These are phyloP conservation scores for Atkinsonella texensis DNA, from an alignment of 2,329 filamentous ascomycete species.

Conservation along the genomic window DNA sequence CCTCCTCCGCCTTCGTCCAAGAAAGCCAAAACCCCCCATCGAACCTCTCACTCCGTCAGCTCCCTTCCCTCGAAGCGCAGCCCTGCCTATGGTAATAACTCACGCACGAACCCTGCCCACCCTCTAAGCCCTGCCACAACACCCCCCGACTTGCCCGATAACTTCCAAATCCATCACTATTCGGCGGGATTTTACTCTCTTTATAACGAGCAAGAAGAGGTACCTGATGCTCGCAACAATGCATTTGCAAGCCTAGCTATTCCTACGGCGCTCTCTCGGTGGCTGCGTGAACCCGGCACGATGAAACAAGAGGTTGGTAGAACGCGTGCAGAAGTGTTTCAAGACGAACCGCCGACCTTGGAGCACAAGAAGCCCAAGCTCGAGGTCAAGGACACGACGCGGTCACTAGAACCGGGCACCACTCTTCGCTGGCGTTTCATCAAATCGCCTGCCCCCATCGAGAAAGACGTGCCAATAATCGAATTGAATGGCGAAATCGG, in stretches of 20 bases:
- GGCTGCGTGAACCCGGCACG: constrained; percentile 63
- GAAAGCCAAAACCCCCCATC: constrained; percentile 72
- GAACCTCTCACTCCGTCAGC: constrained; percentile 62
- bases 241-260: constrained; percentile 66
- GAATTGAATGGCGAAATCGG: constrained; percentile 72
- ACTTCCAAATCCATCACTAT: constrained; percentile 55
- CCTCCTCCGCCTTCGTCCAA: constrained; percentile 52
- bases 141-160: constrained; percentile 51
- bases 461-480: constrained; percentile 45
- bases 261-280: constrained; percentile 61
- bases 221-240: constrained; percentile 56
- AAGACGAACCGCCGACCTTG: constrained; percentile 30
- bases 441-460: constrained; percentile 36
- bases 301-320: constrained; percentile 57
- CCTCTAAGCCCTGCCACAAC: constrained; percentile 67
- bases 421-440: constrained; percentile 59
- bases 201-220: constrained; percentile 51
- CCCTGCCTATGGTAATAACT: constrained; percentile 54
- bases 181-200: constrained; percentile 65
- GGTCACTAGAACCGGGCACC: constrained; percentile 20
- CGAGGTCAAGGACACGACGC: constrained; percentile 36
- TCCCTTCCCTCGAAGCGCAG: constrained; percentile 55
- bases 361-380: constrained; percentile 31
- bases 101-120: constrained; percentile 45
- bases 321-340: constrained; percentile 57